phyloP scores from a whole-genome alignment of 352 stramenopile genomes.

The Phytophthora hybrid region DNA sequence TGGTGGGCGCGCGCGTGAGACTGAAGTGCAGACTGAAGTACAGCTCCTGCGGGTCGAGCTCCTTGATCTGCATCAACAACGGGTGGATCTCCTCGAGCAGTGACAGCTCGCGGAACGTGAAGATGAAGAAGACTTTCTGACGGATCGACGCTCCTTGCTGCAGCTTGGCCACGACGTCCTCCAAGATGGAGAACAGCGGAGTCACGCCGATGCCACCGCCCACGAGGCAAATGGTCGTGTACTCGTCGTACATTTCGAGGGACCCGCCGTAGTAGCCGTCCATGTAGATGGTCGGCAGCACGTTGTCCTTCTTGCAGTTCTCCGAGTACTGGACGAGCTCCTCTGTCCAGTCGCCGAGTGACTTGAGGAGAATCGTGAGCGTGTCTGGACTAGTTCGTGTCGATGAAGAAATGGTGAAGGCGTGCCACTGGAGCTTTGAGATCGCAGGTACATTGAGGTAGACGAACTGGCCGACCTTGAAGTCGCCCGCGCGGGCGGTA shows the following conservation, averaged over 20 bases:
- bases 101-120: slow-evolving; percentile 53
- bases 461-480: slow-evolving; percentile 52
- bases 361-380: slow-evolving; percentile 59
- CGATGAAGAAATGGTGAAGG: slow-evolving; percentile 59
- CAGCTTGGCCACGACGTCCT: slow-evolving; percentile 48
- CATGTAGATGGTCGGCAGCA: slow-evolving; percentile 49
- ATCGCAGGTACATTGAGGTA: slow-evolving; percentile 56
- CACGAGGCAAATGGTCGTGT: slow-evolving; percentile 35
- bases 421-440: slow-evolving; percentile 60
- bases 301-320: slow-evolving; percentile 32
- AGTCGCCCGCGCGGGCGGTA: slow-evolving; percentile 17
- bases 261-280: slow-evolving; percentile 64
- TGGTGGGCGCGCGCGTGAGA: slow-evolving; percentile 39
- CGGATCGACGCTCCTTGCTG: slow-evolving; percentile 3
- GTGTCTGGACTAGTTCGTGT: slow-evolving; percentile 39
- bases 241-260: slow-evolving; percentile 48
- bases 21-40: slow-evolving; percentile 42
- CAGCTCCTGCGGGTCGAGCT: slow-evolving; percentile 37
- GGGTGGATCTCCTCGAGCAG: slow-evolving; percentile 56
- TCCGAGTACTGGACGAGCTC: slow-evolving; percentile 35
- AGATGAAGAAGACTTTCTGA: slow-evolving; percentile 54
- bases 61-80: slow-evolving; percentile 38
- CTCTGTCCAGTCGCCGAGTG: slow-evolving; percentile 31
- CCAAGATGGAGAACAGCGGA: slow-evolving; percentile 54
- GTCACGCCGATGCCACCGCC: slow-evolving; percentile 59